phyloP scores from a whole-genome alignment of 192 early-diverging fungal species.

The Funneliformis geosporum region DNA sequence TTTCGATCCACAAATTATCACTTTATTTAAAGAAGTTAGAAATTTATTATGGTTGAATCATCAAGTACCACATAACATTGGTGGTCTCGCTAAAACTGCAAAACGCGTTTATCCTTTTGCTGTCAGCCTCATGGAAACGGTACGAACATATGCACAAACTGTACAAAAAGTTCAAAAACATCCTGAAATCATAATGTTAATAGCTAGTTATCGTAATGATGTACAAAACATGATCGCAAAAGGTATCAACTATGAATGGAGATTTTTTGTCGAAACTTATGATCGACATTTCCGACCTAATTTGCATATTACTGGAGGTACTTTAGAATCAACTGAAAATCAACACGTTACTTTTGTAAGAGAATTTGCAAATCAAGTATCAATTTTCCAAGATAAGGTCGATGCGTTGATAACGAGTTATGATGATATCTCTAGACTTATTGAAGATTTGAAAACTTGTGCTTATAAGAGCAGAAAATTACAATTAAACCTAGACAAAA shows the following conservation, averaged over 20 bases:
- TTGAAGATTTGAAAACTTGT: conserved; percentile 86
- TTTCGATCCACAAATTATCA: conserved; percentile 93
- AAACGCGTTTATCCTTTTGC: conserved; percentile 98
- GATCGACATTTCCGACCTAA: conserved; percentile 40
- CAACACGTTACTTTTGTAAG: conserved; percentile 91
- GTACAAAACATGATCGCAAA: conserved; percentile 84
- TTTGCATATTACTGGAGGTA: conserved; percentile 50
- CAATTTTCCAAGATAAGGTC: conserved; percentile 95
- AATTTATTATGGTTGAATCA: conserved; percentile 96
- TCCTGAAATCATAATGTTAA: conserved; percentile 72
- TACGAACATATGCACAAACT: conserved; percentile 89
- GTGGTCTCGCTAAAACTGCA: conserved; percentile 91
- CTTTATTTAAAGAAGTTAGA: conserved; percentile 98
- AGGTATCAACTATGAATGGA: conserved; percentile 86
- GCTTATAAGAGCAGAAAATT: conserved; percentile 72
- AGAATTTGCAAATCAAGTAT: conserved; percentile 88
- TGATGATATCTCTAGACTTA: conserved; percentile 75
- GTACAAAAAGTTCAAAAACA: conserved; percentile 76
- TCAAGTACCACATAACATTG: conserved; percentile 87
- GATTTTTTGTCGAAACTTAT: conserved; percentile 87
- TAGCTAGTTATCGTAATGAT: conserved; percentile 93
- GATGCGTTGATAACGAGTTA: conserved; percentile 78
- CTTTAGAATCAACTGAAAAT: conserved; percentile 72
- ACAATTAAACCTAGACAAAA: conserved; percentile 66
- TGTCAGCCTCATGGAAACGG: conserved; percentile 93